phyloP scores from a whole-genome alignment of 164 flowering plant genomes.

The Taxillus chinensis region DNA sequence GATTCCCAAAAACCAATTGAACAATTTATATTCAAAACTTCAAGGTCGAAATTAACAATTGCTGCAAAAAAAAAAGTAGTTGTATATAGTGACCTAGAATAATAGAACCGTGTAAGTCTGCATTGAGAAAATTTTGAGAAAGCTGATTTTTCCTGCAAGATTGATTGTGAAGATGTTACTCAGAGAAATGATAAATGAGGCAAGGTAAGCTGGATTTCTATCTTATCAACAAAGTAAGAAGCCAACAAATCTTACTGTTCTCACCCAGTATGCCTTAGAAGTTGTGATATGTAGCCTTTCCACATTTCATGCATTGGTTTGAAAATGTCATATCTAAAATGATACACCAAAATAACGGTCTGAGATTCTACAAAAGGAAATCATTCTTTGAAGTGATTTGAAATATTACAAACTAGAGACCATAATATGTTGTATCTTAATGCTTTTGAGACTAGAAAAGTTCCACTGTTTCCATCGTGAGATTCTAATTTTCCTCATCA shows the following conservation, averaged over 20 bases:
- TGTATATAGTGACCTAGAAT: conserved; percentile 35
- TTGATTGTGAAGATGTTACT: conserved; percentile 4
- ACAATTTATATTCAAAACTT: too few relatives aligned
- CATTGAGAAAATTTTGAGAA: conserved; percentile 51
- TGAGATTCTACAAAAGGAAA: background rate
- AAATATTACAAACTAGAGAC: too few relatives aligned
- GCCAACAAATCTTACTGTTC: background rate
- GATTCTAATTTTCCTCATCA: too few relatives aligned
- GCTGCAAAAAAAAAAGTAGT: background rate
- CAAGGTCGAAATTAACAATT: background rate
- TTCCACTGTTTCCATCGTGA: too few relatives aligned
- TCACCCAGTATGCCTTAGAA: conserved; percentile 53
- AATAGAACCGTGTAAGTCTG: conserved; percentile 81
- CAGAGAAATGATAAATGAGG: too few relatives aligned
- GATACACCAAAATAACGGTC: conserved; percentile 2
- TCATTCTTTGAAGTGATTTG: too few relatives aligned
- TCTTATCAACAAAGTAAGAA: too few relatives aligned
- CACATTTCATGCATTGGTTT: conserved; percentile 80
- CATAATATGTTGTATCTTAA: too few relatives aligned
- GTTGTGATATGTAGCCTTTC: conserved; percentile 57
- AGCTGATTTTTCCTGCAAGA: conserved; percentile 53
- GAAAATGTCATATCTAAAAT: conserved; percentile 53
- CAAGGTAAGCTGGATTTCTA: too few relatives aligned
- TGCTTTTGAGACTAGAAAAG: too few relatives aligned
- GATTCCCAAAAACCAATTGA: too few relatives aligned